Conservation (phyloP, 106 monocot species). For the Hemerocallis citrina region DNA sequence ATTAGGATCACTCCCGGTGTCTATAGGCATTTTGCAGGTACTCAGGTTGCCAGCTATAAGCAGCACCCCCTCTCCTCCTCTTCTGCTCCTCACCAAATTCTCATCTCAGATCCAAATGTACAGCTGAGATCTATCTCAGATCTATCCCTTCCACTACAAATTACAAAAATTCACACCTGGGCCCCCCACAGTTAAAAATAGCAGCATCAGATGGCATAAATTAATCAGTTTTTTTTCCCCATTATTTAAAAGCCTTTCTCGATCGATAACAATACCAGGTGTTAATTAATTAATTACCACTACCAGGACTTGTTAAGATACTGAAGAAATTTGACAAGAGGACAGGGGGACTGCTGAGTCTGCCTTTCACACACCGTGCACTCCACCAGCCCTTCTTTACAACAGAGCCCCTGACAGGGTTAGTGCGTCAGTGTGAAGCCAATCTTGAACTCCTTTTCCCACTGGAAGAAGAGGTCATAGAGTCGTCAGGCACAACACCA, state of each 20-base stretch:
- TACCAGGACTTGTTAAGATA: conserved; percentile 90
- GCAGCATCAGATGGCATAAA: too few species aligned
- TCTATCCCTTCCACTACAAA: too few species aligned
- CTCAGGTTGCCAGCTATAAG: too few species aligned
- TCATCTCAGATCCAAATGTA: too few species aligned
- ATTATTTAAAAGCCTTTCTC: neutral
- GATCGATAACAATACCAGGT: too few species aligned
- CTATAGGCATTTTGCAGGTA: too few species aligned
- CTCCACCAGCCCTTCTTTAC: conserved; percentile 89
- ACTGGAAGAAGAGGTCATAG: conserved; percentile 59
- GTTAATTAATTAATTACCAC: too few species aligned
- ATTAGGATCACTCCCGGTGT: too few species aligned
- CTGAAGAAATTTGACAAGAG: conserved; percentile 96
- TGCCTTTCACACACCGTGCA: conserved; percentile 76
- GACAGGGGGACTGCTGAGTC: conserved; percentile 64
- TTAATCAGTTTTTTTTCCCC: neutral
- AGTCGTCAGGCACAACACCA: conserved; percentile 16
- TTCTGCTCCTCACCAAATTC: too few species aligned
- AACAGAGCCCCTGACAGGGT: conserved; percentile 65
- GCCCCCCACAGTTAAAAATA: neutral
- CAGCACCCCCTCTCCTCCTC: too few species aligned
- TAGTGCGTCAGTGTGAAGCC: conserved; percentile 80
- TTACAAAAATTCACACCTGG: too few species aligned
- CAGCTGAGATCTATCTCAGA: too few species aligned
- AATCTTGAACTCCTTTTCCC: conserved; percentile 90